These are phyloP conservation scores for Chlamydomonas sphaeroides DNA, from an alignment of 139 green algal genomes.

Conservation along the genomic window DNA sequence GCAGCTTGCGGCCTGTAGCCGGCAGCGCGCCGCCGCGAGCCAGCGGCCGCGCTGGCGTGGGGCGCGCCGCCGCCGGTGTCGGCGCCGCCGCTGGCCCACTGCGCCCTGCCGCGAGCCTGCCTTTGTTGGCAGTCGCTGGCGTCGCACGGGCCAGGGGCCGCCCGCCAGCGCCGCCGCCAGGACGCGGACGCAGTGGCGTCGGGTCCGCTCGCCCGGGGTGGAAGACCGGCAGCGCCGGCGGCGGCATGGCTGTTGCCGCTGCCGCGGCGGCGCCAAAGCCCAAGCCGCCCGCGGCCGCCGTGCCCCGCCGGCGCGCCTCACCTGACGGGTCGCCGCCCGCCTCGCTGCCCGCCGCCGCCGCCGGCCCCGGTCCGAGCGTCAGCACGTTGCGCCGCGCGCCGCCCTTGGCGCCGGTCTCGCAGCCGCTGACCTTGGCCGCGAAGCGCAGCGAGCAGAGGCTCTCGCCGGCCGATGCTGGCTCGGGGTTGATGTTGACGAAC, in stretches of 20 bases:
- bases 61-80: too few species aligned
- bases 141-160: background rate
- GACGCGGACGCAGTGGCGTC: background rate
- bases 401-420: constrained; percentile 82
- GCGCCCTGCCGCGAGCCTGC: too few species aligned
- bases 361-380: background rate
- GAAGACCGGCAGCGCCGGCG: background rate
- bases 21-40: too few species aligned
- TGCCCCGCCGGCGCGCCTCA: constrained; percentile 29
- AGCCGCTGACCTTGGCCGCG: constrained; percentile 85
- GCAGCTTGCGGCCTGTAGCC: too few species aligned
- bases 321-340: constrained; percentile 6
- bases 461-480: constrained; percentile 79
- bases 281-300: background rate
- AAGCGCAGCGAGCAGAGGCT: constrained; percentile 91
- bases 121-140: background rate
- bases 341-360: background rate
- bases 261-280: background rate
- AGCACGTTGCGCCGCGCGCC: constrained; percentile 77
- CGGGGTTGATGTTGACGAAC: constrained; percentile 95
- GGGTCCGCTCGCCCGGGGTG: background rate
- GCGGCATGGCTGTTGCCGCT: too few species aligned
- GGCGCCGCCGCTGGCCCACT: too few species aligned
- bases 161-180: background rate
- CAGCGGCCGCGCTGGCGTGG: too few species aligned